These are phyloP conservation scores for Mycena haematopus DNA, from an alignment of 768 basidiomycete genomes.

Conservation along the genomic window DNA sequence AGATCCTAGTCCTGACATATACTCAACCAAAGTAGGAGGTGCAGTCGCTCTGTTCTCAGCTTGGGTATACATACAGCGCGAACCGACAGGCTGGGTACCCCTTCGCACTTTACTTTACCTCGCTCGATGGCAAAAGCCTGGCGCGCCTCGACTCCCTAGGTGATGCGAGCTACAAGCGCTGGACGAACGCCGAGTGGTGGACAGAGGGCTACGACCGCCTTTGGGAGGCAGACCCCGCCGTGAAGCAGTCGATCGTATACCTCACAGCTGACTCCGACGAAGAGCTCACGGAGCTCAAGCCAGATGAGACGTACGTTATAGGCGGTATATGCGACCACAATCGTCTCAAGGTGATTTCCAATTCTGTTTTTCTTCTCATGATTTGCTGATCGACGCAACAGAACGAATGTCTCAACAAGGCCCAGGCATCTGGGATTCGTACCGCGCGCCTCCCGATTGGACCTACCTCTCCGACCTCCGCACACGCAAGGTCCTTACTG, in stretches of 20 bases:
- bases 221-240: conserved; percentile 51
- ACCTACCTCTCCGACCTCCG: conserved; percentile 82
- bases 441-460: conserved; percentile 94
- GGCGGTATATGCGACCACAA: conserved; percentile 97
- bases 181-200: conserved; percentile 89
- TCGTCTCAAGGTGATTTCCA: conserved; percentile 78
- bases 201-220: conserved; percentile 71
- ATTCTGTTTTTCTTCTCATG: conserved; percentile 5
- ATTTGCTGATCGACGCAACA: conserved; percentile 42
- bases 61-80: conserved; percentile 89
- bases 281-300: conserved; percentile 81
- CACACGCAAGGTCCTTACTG: conserved; percentile 95
- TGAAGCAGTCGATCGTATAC: conserved; percentile 74
- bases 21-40: conserved; percentile 69
- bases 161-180: conserved; percentile 76
- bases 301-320: conserved; percentile 91
- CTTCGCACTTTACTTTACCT: conserved; percentile 81
- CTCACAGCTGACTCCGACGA: conserved; percentile 93
- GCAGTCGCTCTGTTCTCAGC: conserved; percentile 85
- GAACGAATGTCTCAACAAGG: conserved; percentile 91
- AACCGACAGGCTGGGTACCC: conserved; percentile 78
- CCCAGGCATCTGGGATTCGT: conserved; percentile 71
- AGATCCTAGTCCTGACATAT: not conserved
- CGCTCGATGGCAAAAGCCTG: conserved; percentile 74
- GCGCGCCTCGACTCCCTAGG: conserved; percentile 68